Base-by-base conservation (phyloP, 768 basidiomycete species). In the Calvatia gigantea region DNA sequence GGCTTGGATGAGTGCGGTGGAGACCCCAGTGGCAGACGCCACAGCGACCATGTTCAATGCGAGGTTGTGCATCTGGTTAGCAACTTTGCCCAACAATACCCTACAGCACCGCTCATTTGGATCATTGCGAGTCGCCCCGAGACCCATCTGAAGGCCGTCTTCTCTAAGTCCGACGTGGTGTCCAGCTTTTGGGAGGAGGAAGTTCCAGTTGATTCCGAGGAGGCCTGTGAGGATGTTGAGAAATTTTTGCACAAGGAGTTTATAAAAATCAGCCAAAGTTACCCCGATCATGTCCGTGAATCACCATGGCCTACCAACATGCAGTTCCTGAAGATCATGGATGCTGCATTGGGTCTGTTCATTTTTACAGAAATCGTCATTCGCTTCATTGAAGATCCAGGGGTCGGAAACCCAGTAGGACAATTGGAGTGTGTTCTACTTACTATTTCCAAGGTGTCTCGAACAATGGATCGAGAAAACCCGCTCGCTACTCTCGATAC, bases 61-160 rank as follows among this genome's bases (percentile, higher is more conserved):
- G 48, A 60, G 23, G 45, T 68, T 21, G 54, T 69, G 6, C 29
- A 32, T 1, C 29, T 55, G 9, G 58, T 66, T 15, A 44, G 23
- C 1, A 25, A 25, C 2, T 43, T 51, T 17, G 43, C 56, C 0
- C 11, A 61, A 0, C 23, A 45, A 6, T 19, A 17, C 4, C 35
- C 27, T 14, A 25, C 25, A 1, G 47, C 63, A 17, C 61, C 65
- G 1, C 35, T 71, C 11, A 57, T 44, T 14, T 64, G 70, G 38
- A 28, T 71, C 6, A 62, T 71, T 27, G 56, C 62, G 4, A 67
- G 67, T 45, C 59, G 70, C 2, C 66, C 69, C 4, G 70, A 70
- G 38, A 42, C 58, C 5, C 56, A 63, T n/a, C 61, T 70, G 9
- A 44, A 47, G 3, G 49, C 54, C 1, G 43, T 41, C 1, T 66